Evolutionary conservation across 371 early-diverging fungal genomes (phyloP).

Genomic region (Batrachochytrium dendrobatidis): DNA sequence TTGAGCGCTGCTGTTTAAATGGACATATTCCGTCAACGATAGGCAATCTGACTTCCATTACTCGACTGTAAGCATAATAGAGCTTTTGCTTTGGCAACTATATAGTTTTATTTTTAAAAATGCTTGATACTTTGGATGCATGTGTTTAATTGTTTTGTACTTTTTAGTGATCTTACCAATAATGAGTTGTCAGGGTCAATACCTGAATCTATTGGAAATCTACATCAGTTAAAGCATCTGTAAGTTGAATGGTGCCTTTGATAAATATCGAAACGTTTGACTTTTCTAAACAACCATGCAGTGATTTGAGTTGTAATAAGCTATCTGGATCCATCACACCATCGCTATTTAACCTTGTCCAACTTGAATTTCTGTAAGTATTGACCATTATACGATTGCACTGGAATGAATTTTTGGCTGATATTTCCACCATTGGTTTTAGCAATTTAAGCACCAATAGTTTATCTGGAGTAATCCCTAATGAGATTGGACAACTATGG

Average conservation of each 20-base stretch:
- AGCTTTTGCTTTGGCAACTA: neutral
- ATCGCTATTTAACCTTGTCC: neutral
- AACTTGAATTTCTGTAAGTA: neutral
- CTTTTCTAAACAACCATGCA: neutral
- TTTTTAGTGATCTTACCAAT: neutral
- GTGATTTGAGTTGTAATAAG: neutral
- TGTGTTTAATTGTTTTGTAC: neutral
- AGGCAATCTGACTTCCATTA: neutral
- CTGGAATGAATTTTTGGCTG: neutral
- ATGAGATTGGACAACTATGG: neutral
- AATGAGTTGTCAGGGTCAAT: neutral
- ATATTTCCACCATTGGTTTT: neutral
- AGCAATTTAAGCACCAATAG: neutral
- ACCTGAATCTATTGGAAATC: neutral
- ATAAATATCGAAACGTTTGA: neutral
- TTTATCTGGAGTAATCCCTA: neutral
- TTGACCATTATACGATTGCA: neutral
- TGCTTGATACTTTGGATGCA: neutral
- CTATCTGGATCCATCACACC: neutral
- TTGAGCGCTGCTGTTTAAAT: neutral
- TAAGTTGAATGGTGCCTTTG: neutral
- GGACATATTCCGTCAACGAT: neutral
- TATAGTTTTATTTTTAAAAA: neutral
- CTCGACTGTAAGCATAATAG: neutral
- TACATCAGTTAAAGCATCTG: neutral